Evolutionary conservation across 192 early-diverging fungal genomes (phyloP).

Genomic region (Coemansia interrupta): DNA sequence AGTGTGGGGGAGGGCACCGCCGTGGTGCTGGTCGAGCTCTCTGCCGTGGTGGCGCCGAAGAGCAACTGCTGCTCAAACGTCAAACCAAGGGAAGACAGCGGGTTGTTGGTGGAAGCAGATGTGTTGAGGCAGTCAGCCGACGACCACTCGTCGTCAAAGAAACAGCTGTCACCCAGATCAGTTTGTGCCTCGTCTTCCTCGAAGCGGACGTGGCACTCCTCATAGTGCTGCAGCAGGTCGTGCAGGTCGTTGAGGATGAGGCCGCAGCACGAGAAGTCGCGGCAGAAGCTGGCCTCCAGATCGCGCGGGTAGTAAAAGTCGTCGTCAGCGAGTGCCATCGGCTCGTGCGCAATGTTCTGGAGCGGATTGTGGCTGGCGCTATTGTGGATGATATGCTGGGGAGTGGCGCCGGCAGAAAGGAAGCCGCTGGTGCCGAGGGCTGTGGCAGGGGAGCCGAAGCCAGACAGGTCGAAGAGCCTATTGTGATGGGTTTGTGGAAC

Average conservation of each 20-base stretch:
- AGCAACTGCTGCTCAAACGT: constrained; percentile 50
- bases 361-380: neutral
- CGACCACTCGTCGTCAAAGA: constrained; percentile 54
- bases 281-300: constrained; percentile 87
- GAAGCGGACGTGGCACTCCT: constrained; percentile 87
- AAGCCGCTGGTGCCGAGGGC: constrained; percentile 4
- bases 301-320: constrained; percentile 62
- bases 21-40: constrained; percentile 25
- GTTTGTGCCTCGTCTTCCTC: constrained; percentile 74
- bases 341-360: constrained; percentile 8
- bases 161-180: constrained; percentile 43
- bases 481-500: constrained; percentile 2
- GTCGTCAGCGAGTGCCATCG: constrained; percentile 32
- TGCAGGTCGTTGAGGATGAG: constrained; percentile 83
- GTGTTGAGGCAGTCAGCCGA: constrained; percentile 28
- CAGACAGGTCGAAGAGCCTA: constrained; percentile 41
- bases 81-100: constrained; percentile 42
- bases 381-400: constrained; percentile 12
- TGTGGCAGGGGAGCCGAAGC: constrained; percentile 21
- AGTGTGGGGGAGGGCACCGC: constrained; percentile 31
- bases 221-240: constrained; percentile 93
- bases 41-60: constrained; percentile 30
- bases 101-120: constrained; percentile 7
- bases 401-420: constrained; percentile 6
- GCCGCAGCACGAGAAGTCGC: constrained; percentile 95